Evolutionary conservation across 371 early-diverging fungal species (phyloP).

Genomic region (Syncephalastrum racemosum): DNA sequence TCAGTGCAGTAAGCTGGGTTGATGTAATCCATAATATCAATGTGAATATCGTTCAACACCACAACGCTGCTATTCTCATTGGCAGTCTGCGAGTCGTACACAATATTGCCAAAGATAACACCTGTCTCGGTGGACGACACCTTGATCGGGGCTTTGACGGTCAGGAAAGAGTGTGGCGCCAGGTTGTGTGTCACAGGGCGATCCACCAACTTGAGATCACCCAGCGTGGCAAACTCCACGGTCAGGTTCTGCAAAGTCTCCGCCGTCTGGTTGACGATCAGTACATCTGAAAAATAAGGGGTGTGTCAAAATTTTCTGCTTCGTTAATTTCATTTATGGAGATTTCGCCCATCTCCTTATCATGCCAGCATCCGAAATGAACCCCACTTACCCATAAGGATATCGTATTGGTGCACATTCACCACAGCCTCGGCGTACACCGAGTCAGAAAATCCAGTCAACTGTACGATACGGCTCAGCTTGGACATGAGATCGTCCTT

Average conservation of each 20-base stretch:
- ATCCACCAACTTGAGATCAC: slow-evolving; percentile 97
- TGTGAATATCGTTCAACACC: slow-evolving; percentile 94
- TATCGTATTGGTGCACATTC: slow-evolving; percentile 95
- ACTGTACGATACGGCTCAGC: slow-evolving; percentile 89
- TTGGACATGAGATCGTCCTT: slow-evolving; percentile 83
- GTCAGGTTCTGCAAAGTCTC: slow-evolving; percentile 96
- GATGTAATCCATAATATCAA: slow-evolving; percentile 99
- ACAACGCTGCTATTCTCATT: slow-evolving; percentile 82
- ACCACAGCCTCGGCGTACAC: slow-evolving; percentile 99
- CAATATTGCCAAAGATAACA: slow-evolving; percentile 96
- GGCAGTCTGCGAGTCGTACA: slow-evolving; percentile 87
- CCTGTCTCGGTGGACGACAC: slow-evolving; percentile 97
- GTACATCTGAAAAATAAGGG: slow-evolving; percentile 64
- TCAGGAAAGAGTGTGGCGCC: slow-evolving; percentile 91
- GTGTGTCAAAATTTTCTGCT: neutral
- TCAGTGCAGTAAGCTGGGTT: slow-evolving; percentile 90
- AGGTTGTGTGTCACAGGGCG: slow-evolving; percentile 88
- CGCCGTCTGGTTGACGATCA: slow-evolving; percentile 98
- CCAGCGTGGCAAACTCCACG: slow-evolving; percentile 96
- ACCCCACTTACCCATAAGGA: slow-evolving; percentile 69
- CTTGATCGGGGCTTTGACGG: slow-evolving; percentile 95
- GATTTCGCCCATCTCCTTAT: neutral
- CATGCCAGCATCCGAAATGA: neutral
- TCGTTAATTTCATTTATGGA: no score
- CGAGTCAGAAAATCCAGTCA: slow-evolving; percentile 97